Evolutionary conservation across 2,329 filamentous ascomycete species (phyloP), one percentile per base, ranked within the genome.

Genomic region (Canariomyces notabilis): DNA sequence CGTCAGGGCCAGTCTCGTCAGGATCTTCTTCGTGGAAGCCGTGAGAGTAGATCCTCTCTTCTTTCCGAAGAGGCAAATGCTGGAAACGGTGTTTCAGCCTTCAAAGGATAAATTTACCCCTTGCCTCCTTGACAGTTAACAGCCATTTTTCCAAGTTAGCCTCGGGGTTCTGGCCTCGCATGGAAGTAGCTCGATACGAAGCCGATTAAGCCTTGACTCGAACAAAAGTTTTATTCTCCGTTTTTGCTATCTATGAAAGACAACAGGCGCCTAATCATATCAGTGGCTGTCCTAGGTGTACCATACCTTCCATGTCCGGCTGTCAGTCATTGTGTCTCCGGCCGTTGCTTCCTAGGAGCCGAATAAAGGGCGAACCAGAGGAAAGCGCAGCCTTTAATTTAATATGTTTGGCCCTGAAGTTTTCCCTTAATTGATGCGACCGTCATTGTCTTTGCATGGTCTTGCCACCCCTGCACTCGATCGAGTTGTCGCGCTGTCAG

Each of bases 101-200:
- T 57, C 56, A 58, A 57, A 60, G 59, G 59, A 58, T 60, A 58
- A 61, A 61, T 57, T 60, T 48, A 39, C 48, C 52, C 53, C 54
- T 51, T 36, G 39, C 42, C 53, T 51, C 55, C 45, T 36, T 32
- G 41, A 33, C 32, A 39, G 48, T 46, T 47, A 54, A 54, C 51
- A 53, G 41, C 58, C 49, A 56, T 58, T 57, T 58, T 60, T 57
- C 58, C 58, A 58, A 56, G 58, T 60, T 61, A 55, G 53, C 55
- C 51, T 44, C 43, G 46, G 40, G 43, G 46, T 35, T 26, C 44
- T 43, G 48, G 42, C 22, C 50, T 54, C 35, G 49, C 43, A 46
- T 52, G 50, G 55, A 50, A 51, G 46, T 37, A 35, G 34, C 22
- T 36, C 44, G 48, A 39, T 46, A 46, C 38, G 46, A 46, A 46